Evolutionary conservation across 805 yeast species (phyloP), one percentile per base, ranked within the genome.

Genomic region (Sugiyamaella smithiae): DNA sequence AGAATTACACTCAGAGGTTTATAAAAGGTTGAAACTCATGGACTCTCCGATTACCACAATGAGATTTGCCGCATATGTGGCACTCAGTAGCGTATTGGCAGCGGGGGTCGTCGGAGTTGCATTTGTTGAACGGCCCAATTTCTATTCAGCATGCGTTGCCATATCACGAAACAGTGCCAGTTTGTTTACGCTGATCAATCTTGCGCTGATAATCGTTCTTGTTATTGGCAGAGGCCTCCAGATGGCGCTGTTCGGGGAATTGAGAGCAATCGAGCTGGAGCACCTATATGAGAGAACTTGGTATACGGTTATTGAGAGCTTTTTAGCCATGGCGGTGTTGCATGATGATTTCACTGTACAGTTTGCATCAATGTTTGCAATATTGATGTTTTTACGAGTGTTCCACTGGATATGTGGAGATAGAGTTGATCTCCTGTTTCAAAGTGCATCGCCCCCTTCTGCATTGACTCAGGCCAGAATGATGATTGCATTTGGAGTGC

Each of bases 321-420:
- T 84, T 48, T 62, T 88, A 44, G 75, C 81, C 11, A 64, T 79
- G 14, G 74, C 82, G 0, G 72, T 78, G 64, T 79, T 80, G 61
- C 67, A 73, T 28, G 75, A 72, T 45, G 77, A 73, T 40, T 69
- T 73, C 51, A 71, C 70, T 43, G 56, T 80, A 17, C 62, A 77
- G 33, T 66, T 79, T n/a, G 75, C 72, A 53, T 57, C 65, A 6
- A 65, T 72, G 50, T 68, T 73, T 2, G 51, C 67, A 4, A 58
- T 70, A 11, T 58, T 81, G 53, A 60, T 81, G 59, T 72, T 75
- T 63, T 65, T 80, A 61, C 84, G 83, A 60, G 81, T 84, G 1
- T 81, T 85, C 69, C 96, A 89, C 61, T 84, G 95, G 81, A 75
- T 93, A 0, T 65, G 84, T 40, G 67, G 70, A 32, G 82, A 79